These are phyloP conservation scores for Quercus phellos DNA, from an alignment of 331 rosid species.

Conservation along the genomic window DNA sequence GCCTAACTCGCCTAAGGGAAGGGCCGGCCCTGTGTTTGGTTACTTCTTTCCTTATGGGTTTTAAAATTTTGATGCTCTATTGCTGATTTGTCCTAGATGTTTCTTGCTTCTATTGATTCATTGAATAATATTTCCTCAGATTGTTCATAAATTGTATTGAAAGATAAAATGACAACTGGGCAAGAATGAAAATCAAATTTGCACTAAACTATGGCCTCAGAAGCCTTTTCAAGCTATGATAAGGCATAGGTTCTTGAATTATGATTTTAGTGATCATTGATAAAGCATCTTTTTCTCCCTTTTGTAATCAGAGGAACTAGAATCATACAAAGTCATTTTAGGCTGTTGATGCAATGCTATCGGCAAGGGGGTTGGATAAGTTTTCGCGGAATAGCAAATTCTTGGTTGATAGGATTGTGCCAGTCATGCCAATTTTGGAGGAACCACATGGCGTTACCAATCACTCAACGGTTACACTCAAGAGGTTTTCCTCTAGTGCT, in stretches of 20 bases:
- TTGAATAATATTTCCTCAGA: neutral
- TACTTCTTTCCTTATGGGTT: neutral
- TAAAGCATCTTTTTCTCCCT: neutral
- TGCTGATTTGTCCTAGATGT: neutral
- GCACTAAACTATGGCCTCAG: neutral
- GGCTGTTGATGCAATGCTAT: slow-evolving; percentile 1
- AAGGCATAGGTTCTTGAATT: neutral
- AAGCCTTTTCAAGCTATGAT: neutral
- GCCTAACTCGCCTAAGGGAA: too few relatives aligned
- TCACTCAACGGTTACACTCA: slow-evolving; percentile 6
- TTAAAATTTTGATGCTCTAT: neutral
- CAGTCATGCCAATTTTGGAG: neutral
- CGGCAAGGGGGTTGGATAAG: slow-evolving; percentile 10
- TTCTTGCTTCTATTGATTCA: neutral
- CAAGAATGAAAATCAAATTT: neutral
- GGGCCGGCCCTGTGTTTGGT: too few relatives aligned
- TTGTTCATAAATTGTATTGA: too few relatives aligned
- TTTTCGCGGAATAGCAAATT: slow-evolving; percentile 8
- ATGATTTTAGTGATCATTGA: neutral
- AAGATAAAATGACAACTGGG: neutral
- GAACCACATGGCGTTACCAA: slow-evolving; percentile 1
- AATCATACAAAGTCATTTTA: neutral
- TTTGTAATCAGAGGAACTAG: neutral
- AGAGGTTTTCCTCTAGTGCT: slow-evolving; percentile 7
- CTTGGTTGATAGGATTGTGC: slow-evolving; percentile 1